Evolutionary conservation across 257 asterid genomes (phyloP).

Genomic region (Solanum tacnaense): DNA sequence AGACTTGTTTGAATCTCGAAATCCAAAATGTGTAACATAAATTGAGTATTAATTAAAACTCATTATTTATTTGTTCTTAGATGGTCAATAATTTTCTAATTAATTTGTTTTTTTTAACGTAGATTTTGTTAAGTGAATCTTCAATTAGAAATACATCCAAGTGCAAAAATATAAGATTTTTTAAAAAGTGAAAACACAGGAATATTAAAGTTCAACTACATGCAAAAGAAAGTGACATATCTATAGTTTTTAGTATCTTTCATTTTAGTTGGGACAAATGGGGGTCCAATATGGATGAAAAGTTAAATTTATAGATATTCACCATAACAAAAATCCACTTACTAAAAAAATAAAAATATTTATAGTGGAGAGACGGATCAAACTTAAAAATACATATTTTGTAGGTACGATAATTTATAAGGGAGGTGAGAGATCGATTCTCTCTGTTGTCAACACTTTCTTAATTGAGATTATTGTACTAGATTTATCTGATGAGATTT

Average conservation of each 20-base stretch:
- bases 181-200: neutral
- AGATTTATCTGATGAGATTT: no score
- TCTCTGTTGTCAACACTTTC: neutral
- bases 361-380: neutral
- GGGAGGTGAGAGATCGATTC: no score
- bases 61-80: neutral
- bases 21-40: no score
- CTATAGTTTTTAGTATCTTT: neutral
- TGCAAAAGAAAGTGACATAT: conserved; percentile 1
- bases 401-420: neutral
- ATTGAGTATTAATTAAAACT: neutral
- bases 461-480: no score
- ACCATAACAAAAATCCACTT: neutral
- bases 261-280: neutral
- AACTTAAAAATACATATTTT: neutral
- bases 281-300: neutral
- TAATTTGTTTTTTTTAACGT: neutral
- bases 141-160: neutral
- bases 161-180: neutral
- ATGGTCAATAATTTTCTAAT: neutral
- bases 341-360: neutral
- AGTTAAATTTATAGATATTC: neutral
- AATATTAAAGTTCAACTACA: neutral
- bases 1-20: no score
- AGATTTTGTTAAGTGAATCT: neutral